A percentile compares a stretch with the other conserved stretches of the same genome.
These are phyloP conservation scores for Casuarina cunninghamiana DNA, from an alignment of 306 rosid species.

Conservation along the genomic window DNA sequence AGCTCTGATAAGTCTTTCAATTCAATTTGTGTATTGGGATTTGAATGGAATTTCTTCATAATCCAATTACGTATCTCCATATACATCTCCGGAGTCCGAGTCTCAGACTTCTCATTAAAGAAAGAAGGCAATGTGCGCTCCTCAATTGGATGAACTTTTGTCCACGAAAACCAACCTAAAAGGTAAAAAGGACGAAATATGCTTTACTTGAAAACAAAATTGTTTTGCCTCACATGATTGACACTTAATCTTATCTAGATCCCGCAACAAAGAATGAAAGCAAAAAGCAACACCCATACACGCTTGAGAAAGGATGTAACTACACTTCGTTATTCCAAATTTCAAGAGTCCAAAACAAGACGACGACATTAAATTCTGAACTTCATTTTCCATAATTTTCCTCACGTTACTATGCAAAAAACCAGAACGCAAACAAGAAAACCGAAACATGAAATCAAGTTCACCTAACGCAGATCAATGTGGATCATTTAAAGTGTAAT, in stretches of 20 bases:
- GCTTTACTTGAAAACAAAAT: slow-evolving; percentile 9
- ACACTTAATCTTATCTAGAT: background rate
- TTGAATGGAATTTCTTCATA: slow-evolving; percentile 62
- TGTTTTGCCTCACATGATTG: slow-evolving; percentile 3
- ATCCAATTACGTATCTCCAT: slow-evolving; percentile 80
- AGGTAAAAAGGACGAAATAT: slow-evolving; percentile 24
- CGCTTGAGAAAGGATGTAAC: background rate
- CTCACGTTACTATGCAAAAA: slow-evolving; percentile 7
- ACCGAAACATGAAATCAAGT: background rate
- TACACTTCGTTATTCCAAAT: background rate
- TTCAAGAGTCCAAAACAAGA: background rate
- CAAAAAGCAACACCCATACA: no score
- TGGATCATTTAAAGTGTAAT: background rate
- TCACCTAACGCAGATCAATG: background rate
- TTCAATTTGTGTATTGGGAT: slow-evolving; percentile 57
- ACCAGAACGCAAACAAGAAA: background rate
- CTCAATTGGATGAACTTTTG: slow-evolving; percentile 65
- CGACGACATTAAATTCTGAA: background rate
- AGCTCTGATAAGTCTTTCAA: slow-evolving; percentile 74
- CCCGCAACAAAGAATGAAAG: background rate
- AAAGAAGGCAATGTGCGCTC: slow-evolving; percentile 69
- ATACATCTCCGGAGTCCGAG: slow-evolving; percentile 64
- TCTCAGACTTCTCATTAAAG: slow-evolving; percentile 63
- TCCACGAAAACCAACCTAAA: slow-evolving; percentile 97
- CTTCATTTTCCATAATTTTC: background rate